Percentiles rank a stretch among this genome's conserved stretches.
phyloP scores from a whole-genome alignment of 768 basidiomycete species.

The Megacollybia marginata region DNA sequence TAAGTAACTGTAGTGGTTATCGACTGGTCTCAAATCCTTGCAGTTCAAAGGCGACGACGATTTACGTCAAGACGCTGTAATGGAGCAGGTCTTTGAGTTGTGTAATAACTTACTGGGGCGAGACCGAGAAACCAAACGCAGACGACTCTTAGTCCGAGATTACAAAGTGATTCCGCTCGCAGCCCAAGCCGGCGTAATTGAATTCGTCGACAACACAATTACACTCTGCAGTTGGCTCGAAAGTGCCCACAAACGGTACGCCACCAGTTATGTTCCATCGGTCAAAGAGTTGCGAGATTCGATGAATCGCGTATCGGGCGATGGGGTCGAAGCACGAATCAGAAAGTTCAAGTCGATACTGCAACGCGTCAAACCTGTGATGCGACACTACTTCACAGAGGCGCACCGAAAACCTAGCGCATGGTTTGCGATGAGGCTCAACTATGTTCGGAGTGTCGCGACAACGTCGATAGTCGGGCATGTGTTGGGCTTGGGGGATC shows the following conservation, averaged over 20 bases:
- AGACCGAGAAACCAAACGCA: slow-evolving; percentile 70
- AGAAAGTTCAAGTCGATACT: slow-evolving; percentile 8
- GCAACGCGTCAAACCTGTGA: slow-evolving; percentile 65
- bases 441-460: slow-evolving; percentile 89
- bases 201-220: slow-evolving; percentile 80
- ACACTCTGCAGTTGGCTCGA: slow-evolving; percentile 59
- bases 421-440: slow-evolving; percentile 89
- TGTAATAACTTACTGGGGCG: slow-evolving; percentile 70
- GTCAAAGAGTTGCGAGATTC: not conserved
- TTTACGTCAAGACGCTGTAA: slow-evolving; percentile 93
- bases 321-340: not conserved
- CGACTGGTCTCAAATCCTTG: not conserved
- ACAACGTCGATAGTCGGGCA: slow-evolving; percentile 93
- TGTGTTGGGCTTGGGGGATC: slow-evolving; percentile 86
- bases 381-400: slow-evolving; percentile 94
- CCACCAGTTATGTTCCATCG: not conserved
- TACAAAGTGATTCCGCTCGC: slow-evolving; percentile 90
- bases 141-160: slow-evolving; percentile 67
- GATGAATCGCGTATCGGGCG: not conserved
- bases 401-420: slow-evolving; percentile 78
- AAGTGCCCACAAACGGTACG: slow-evolving; percentile 56
- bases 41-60: slow-evolving; percentile 97
- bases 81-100: slow-evolving; percentile 95
- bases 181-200: slow-evolving; percentile 73
- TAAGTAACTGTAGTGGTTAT: slow-evolving; percentile 26